These are phyloP conservation scores for Podospora appendiculata DNA, from an alignment of 495 filamentous ascomycete genomes.

Conservation along the genomic window DNA sequence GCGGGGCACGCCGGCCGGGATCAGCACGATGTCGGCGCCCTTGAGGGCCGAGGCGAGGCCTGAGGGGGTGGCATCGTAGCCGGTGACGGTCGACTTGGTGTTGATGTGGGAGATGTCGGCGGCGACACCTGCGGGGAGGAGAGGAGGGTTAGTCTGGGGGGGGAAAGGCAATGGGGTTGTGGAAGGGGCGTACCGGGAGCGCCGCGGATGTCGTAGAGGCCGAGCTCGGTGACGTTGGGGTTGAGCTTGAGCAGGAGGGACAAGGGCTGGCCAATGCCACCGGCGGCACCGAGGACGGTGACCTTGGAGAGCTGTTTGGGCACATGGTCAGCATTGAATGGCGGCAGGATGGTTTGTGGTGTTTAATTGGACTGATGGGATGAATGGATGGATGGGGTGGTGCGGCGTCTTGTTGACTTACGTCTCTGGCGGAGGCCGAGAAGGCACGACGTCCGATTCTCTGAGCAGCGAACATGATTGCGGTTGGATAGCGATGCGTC, in stretches of 20 bases:
- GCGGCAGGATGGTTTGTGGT: slow-evolving; percentile 1
- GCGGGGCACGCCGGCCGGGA: slow-evolving; percentile 95
- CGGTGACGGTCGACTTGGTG: slow-evolving; percentile 91
- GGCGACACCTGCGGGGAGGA: slow-evolving; percentile 71
- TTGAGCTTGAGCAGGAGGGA: slow-evolving; percentile 98
- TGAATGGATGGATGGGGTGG: slow-evolving; percentile 2
- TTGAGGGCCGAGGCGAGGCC: slow-evolving; percentile 73
- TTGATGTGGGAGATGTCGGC: slow-evolving; percentile 98
- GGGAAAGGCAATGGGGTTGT: neutral
- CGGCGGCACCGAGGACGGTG: slow-evolving; percentile 87
- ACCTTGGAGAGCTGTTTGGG: slow-evolving; percentile 81
- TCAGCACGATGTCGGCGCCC: slow-evolving; percentile 87
- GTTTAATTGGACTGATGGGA: neutral
- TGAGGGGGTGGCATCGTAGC: slow-evolving; percentile 69
- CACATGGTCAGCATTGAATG: slow-evolving; percentile 20
- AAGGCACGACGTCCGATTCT: slow-evolving; percentile 84
- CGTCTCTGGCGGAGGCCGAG: slow-evolving; percentile 85
- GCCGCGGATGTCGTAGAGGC: slow-evolving; percentile 94
- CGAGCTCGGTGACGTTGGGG: slow-evolving; percentile 81
- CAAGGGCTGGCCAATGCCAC: slow-evolving; percentile 96
- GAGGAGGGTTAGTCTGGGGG: slow-evolving; percentile 6
- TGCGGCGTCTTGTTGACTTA: slow-evolving; percentile 32
- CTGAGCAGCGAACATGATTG: slow-evolving; percentile 74
- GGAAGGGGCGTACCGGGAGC: slow-evolving; percentile 82
- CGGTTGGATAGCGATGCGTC: neutral